Evolutionary conservation across 2,329 filamentous ascomycete genomes (phyloP).

Genomic region (Colletotrichum scovillei): DNA sequence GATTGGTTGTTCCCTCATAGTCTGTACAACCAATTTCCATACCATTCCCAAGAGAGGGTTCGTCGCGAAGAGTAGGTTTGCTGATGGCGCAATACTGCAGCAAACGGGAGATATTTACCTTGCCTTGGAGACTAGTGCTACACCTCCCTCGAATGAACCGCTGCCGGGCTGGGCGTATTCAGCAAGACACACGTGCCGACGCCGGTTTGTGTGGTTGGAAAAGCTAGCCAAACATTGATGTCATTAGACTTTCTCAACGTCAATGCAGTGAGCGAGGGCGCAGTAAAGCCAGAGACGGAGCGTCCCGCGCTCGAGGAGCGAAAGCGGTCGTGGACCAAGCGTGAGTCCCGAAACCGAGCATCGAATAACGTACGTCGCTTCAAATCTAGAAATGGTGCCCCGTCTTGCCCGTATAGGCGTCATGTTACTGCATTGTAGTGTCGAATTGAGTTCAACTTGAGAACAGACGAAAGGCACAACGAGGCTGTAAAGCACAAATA

Average conservation of each 20-base stretch:
- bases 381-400: neutral
- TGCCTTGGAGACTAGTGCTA: neutral
- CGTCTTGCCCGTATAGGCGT: too few species aligned
- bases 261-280: conserved; percentile 5
- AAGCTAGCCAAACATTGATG: neutral
- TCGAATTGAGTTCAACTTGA: neutral
- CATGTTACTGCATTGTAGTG: neutral
- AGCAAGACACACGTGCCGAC: neutral
- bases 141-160: neutral
- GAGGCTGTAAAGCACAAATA: conserved; percentile 1
- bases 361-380: neutral
- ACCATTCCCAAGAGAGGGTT: conserved; percentile 9
- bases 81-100: neutral
- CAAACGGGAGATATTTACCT: conserved; percentile 1
- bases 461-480: conserved; percentile 6
- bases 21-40: neutral
- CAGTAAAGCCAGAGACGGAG: neutral
- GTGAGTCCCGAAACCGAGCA: conserved; percentile 2
- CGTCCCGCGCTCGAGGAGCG: neutral
- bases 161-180: neutral
- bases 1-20: neutral
- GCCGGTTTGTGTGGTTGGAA: conserved; percentile 3
- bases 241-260: conserved; percentile 9
- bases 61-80: conserved; percentile 3
- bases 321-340: conserved; percentile 1